Conservation (phyloP, 306 rosid genomes). For the Prunus dulcis region DNA sequence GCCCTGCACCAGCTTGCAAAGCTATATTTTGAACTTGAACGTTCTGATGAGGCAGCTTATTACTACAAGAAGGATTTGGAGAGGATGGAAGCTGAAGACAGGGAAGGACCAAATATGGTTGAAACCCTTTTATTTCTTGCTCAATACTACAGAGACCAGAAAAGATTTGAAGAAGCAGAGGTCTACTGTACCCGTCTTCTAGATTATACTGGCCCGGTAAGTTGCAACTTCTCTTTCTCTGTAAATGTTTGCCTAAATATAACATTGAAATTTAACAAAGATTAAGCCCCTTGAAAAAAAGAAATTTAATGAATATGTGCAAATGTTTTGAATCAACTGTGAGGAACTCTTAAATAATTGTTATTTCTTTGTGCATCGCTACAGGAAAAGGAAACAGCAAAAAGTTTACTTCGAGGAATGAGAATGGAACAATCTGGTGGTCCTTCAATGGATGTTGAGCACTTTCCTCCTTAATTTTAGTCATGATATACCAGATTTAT, state of each 20-base stretch:
- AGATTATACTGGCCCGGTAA: constrained; percentile 92
- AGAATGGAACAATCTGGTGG: constrained; percentile 56
- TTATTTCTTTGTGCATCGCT: constrained; percentile 22
- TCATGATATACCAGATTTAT: neutral
- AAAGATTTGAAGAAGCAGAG: constrained; percentile 85
- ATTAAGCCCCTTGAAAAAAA: neutral
- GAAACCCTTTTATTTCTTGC: constrained; percentile 87
- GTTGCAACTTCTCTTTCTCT: constrained; percentile 19
- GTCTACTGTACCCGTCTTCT: constrained; percentile 92
- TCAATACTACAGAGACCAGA: constrained; percentile 46
- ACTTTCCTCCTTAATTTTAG: constrained; percentile 58
- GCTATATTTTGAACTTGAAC: constrained; percentile 66
- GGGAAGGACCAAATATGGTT: constrained; percentile 96
- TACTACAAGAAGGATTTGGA: constrained; percentile 90
- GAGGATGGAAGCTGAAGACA: constrained; percentile 93
- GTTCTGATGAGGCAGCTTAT: constrained; percentile 81
- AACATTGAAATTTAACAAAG: neutral
- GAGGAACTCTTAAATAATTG: neutral
- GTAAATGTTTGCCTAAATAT: neutral
- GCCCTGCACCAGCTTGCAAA: constrained; percentile 86
- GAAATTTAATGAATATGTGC: neutral
- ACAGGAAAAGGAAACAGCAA: constrained; percentile 94
- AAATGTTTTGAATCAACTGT: neutral
- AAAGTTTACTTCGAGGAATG: constrained; percentile 84
- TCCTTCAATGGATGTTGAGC: constrained; percentile 81